Percentiles rank a stretch among this genome's conserved stretches.
Evolutionary conservation across 2,329 filamentous ascomycete species (phyloP).

Genomic region (Trichoderma brevicompactum): DNA sequence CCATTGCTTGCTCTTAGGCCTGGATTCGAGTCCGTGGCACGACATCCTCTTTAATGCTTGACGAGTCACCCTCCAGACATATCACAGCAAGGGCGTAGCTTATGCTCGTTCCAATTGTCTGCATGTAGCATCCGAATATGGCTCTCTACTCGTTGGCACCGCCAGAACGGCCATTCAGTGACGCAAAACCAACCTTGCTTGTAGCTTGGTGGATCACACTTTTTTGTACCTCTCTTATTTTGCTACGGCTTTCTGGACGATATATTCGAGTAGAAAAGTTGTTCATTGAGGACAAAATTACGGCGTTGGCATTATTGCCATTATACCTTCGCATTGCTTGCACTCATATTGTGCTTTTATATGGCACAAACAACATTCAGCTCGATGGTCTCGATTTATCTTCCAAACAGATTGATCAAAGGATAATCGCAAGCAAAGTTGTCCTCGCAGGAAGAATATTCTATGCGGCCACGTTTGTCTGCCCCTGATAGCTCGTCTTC

Average conservation of each 20-base stretch:
- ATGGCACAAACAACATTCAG: constrained; percentile 15
- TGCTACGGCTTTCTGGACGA: constrained; percentile 14
- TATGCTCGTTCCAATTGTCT: neutral
- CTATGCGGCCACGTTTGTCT: constrained; percentile 9
- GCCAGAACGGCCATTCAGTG: constrained; percentile 18
- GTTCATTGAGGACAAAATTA: constrained; percentile 17
- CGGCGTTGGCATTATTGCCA: constrained; percentile 7
- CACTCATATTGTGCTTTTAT: constrained; percentile 7
- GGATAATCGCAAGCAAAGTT: constrained; percentile 6
- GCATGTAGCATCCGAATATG: neutral
- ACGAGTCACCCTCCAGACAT: neutral
- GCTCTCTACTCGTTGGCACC: constrained; percentile 14
- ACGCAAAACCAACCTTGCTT: constrained; percentile 18
- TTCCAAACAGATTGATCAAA: neutral
- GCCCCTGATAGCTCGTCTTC: neutral
- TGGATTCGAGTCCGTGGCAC: neutral
- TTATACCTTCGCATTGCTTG: constrained; percentile 13
- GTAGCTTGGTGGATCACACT: constrained; percentile 23
- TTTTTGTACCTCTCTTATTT: constrained; percentile 13
- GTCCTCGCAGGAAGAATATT: constrained; percentile 14
- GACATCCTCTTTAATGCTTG: neutral
- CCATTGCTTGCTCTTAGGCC: neutral
- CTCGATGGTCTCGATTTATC: neutral
- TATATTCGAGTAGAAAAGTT: constrained; percentile 19
- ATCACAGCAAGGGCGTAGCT: neutral